phyloP scores from a whole-genome alignment of 2,329 filamentous ascomycete genomes.

The Blastomyces parvus region DNA sequence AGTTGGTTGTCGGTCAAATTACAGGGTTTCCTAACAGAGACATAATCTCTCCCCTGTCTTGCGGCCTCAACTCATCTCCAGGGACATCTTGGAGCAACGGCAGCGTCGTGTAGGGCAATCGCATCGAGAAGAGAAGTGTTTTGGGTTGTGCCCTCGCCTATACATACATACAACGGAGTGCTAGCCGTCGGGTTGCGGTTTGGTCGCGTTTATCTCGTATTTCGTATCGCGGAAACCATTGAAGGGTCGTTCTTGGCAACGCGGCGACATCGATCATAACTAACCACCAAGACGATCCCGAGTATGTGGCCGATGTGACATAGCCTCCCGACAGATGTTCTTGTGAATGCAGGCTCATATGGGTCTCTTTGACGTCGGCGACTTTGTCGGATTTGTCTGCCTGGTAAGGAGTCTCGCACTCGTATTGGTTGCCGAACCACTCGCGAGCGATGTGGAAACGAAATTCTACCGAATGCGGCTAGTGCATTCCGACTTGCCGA shows the following conservation, averaged over 20 bases:
- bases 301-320: not conserved
- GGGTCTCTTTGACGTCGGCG: no score
- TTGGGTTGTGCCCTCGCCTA: no score
- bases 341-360: not conserved
- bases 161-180: no score
- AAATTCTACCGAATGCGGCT: conserved; percentile 1
- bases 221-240: no score
- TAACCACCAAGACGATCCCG: not conserved
- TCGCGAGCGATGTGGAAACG: not conserved
- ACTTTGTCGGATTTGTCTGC: not conserved
- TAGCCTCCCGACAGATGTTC: not conserved
- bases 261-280: no score
- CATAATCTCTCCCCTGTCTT: not conserved
- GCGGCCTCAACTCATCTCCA: not conserved
- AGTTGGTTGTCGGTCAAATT: not conserved
- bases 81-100: not conserved
- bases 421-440: not conserved
- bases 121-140: no score
- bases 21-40: not conserved
- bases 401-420: not conserved
- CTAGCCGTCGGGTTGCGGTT: not conserved
- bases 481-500: not conserved
- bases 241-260: no score
- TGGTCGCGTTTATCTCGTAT: not conserved
- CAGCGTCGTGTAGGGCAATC: not conserved